Evolutionary conservation across 2,329 filamentous ascomycete species (phyloP).

Genomic region (Reticulascus tulasneorum): DNA sequence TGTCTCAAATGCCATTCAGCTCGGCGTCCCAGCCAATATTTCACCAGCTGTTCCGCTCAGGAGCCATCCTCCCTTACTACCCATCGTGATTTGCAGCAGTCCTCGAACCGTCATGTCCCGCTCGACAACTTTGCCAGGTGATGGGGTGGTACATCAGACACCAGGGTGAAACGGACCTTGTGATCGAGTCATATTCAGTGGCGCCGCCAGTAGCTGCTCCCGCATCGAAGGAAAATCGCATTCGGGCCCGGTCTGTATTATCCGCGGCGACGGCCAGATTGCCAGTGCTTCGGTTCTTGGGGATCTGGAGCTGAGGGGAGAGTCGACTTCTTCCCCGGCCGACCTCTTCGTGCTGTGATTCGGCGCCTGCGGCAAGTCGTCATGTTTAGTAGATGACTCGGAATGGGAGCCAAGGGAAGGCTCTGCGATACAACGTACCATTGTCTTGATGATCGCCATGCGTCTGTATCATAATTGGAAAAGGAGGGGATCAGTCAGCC

Average conservation of each 20-base stretch:
- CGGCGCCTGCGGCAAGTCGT: slow-evolving; percentile 32
- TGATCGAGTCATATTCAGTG: slow-evolving; percentile 64
- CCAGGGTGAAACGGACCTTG: slow-evolving; percentile 53
- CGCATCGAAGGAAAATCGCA: slow-evolving; percentile 75
- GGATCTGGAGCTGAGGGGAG: slow-evolving; percentile 45
- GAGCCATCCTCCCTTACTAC: too few relatives aligned
- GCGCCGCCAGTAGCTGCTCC: slow-evolving; percentile 44
- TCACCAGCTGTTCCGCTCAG: too few relatives aligned
- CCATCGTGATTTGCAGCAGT: too few relatives aligned
- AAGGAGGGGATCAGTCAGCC: slow-evolving; percentile 9
- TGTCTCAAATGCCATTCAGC: too few relatives aligned
- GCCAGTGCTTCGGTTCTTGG: slow-evolving; percentile 64
- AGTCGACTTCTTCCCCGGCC: slow-evolving; percentile 40
- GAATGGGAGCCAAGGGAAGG: slow-evolving; percentile 2
- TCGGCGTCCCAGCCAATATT: too few relatives aligned
- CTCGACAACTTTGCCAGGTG: slow-evolving; percentile 1
- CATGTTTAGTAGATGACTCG: slow-evolving; percentile 10
- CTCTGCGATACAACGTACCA: slow-evolving; percentile 24
- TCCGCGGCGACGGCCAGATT: slow-evolving; percentile 51
- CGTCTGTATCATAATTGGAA: slow-evolving; percentile 39
- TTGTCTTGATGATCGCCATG: slow-evolving; percentile 38
- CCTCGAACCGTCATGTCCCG: background rate
- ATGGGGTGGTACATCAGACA: background rate
- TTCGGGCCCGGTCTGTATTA: slow-evolving; percentile 54
- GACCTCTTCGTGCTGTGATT: slow-evolving; percentile 33